A percentile compares a stretch with the other conserved stretches of the same genome.
Conservation (phyloP, 805 yeast genomes). For the Cyberlindnera xylosilytica region DNA sequence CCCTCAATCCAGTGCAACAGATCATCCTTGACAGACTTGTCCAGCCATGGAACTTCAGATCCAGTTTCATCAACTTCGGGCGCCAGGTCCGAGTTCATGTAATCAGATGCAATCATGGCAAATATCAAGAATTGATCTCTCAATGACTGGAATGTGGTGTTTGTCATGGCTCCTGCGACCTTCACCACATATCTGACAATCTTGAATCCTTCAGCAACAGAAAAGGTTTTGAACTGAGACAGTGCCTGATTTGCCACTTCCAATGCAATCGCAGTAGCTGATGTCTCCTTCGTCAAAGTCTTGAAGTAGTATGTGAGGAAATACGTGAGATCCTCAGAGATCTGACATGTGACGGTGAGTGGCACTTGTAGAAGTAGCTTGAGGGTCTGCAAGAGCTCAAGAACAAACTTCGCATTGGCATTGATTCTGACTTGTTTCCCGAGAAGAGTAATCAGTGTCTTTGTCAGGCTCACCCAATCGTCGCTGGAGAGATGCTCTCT, state of each 20-base stretch:
- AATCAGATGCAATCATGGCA: slow-evolving; percentile 41
- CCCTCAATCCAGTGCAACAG: slow-evolving; percentile 17
- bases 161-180: slow-evolving; percentile 33
- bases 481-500: slow-evolving; percentile 19
- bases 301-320: slow-evolving; percentile 24
- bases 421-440: slow-evolving; percentile 7
- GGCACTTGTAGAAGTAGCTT: slow-evolving; percentile 25
- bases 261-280: slow-evolving; percentile 33
- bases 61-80: slow-evolving; percentile 23
- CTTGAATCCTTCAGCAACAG: slow-evolving; percentile 35
- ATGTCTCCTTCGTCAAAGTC: slow-evolving; percentile 25
- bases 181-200: slow-evolving; percentile 39
- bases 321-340: slow-evolving; percentile 20
- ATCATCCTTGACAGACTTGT: slow-evolving; percentile 11
- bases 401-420: slow-evolving; percentile 26
- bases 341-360: slow-evolving; percentile 21
- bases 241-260: slow-evolving; percentile 45
- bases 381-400: slow-evolving; percentile 28
- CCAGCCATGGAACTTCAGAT: background rate
- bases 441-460: slow-evolving; percentile 12
- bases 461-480: slow-evolving; percentile 16
- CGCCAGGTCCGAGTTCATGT: slow-evolving; percentile 30
- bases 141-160: slow-evolving; percentile 40
- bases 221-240: slow-evolving; percentile 38
- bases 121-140: slow-evolving; percentile 44